These are phyloP conservation scores for Salvia sclarea DNA, from an alignment of 305 asterid genomes.

Conservation along the genomic window DNA sequence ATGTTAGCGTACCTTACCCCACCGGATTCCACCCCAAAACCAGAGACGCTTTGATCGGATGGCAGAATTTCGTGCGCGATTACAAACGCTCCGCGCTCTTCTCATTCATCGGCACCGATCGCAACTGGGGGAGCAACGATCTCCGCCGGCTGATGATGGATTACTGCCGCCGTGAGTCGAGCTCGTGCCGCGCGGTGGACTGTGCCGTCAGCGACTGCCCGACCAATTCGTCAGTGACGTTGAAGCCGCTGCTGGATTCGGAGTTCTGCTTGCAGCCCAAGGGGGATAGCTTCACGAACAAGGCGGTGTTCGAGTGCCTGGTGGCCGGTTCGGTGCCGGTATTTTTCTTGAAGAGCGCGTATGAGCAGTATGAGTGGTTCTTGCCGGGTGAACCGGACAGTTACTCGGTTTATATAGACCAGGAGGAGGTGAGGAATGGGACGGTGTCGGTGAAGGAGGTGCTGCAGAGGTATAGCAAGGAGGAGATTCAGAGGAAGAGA, in stretches of 20 bases:
- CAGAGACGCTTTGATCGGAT: slow-evolving; percentile 34
- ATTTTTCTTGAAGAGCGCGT: slow-evolving; percentile 52
- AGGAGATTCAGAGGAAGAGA: slow-evolving; percentile 60
- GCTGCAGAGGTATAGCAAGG: slow-evolving; percentile 47
- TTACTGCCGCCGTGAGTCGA: slow-evolving; percentile 55
- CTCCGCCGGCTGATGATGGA: slow-evolving; percentile 48
- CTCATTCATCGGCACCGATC: slow-evolving; percentile 57
- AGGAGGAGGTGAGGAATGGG: slow-evolving; percentile 52
- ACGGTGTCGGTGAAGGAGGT: slow-evolving; percentile 44
- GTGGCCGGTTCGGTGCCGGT: slow-evolving; percentile 79
- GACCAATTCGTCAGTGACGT: slow-evolving; percentile 36
- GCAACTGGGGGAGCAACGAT: slow-evolving; percentile 46
- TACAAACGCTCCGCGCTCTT: slow-evolving; percentile 46
- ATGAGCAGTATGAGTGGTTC: slow-evolving; percentile 70
- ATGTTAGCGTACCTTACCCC: slow-evolving; percentile 78
- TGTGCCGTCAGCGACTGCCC: slow-evolving; percentile 41
- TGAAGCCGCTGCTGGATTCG: slow-evolving; percentile 47
- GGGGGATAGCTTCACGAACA: slow-evolving; percentile 58
- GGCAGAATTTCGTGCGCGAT: slow-evolving; percentile 62
- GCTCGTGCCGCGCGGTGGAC: slow-evolving; percentile 54
- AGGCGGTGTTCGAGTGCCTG: slow-evolving; percentile 64
- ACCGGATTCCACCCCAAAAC: slow-evolving; percentile 86
- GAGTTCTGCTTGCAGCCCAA: slow-evolving; percentile 72
- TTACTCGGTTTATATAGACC: slow-evolving; percentile 63
- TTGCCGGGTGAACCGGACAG: slow-evolving; percentile 59